phyloP scores from a whole-genome alignment of 495 filamentous ascomycete genomes.

The Cudoniella acicularis region DNA sequence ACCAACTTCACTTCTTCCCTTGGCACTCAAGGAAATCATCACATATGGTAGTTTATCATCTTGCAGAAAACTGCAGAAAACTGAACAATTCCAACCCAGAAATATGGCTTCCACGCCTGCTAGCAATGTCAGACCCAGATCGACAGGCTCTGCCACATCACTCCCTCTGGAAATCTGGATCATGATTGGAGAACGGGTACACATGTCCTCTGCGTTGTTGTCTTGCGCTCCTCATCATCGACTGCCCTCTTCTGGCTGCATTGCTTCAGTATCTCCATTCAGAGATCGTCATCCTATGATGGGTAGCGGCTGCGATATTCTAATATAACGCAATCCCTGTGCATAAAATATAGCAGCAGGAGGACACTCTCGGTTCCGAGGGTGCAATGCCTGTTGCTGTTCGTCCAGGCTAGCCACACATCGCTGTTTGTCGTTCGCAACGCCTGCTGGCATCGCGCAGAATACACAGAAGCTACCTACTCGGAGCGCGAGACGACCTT shows the following conservation, averaged over 20 bases:
- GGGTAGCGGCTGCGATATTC: neutral
- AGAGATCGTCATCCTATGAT: neutral
- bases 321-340: conserved; percentile 2
- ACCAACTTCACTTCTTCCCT: too few species aligned
- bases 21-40: too few species aligned
- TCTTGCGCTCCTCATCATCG: neutral
- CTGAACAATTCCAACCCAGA: too few species aligned
- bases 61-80: too few species aligned
- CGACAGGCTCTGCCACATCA: too few species aligned
- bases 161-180: too few species aligned
- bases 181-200: too few species aligned
- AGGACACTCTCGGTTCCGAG: neutral
- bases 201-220: neutral
- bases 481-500: too few species aligned
- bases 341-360: neutral
- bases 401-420: neutral
- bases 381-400: neutral
- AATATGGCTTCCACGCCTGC: too few species aligned
- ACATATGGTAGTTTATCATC: too few species aligned
- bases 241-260: neutral
- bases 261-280: neutral
- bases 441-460: neutral
- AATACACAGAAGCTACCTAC: too few species aligned
- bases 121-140: too few species aligned
- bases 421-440: neutral